A percentile compares a stretch with the other conserved stretches of the same genome.
phyloP scores from a whole-genome alignment of 2,329 filamentous ascomycete species.

The Alternaria sp. region DNA sequence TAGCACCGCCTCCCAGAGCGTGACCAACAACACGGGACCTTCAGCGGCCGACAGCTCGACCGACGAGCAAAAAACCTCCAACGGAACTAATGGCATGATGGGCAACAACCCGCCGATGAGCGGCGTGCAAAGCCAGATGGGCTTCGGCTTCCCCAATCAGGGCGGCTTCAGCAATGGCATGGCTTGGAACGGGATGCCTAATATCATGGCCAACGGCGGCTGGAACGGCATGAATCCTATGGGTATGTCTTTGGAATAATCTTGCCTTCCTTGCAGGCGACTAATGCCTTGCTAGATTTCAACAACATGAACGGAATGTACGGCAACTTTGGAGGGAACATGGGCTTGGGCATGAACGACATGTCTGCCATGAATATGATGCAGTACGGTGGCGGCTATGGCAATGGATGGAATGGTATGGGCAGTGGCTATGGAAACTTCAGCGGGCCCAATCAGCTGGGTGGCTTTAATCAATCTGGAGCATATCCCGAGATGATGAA shows the following conservation, averaged over 20 bases:
- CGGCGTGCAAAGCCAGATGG: slow-evolving; percentile 41
- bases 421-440: slow-evolving; percentile 71
- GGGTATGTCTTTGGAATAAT: slow-evolving; percentile 66
- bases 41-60: slow-evolving; percentile 22
- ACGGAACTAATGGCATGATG: slow-evolving; percentile 22
- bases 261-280: slow-evolving; percentile 12
- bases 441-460: slow-evolving; percentile 58
- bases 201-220: slow-evolving; percentile 61
- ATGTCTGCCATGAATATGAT: slow-evolving; percentile 70
- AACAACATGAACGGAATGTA: slow-evolving; percentile 76
- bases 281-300: slow-evolving; percentile 34
- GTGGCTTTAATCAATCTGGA: slow-evolving; percentile 61
- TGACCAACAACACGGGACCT: slow-evolving; percentile 24
- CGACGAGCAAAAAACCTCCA: slow-evolving; percentile 24
- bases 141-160: slow-evolving; percentile 51
- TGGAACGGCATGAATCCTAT: slow-evolving; percentile 77
- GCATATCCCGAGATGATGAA: slow-evolving; percentile 56
- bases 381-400: slow-evolving; percentile 72
- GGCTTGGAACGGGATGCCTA: slow-evolving; percentile 59
- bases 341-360: slow-evolving; percentile 78
- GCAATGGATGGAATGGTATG: slow-evolving; percentile 69
- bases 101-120: slow-evolving; percentile 35
- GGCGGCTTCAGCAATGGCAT: slow-evolving; percentile 62
- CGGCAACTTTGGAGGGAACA: slow-evolving; percentile 72
- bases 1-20: slow-evolving; percentile 23